Evolutionary conservation across 805 yeast genomes (phyloP).

Genomic region (Candida tammaniensis): DNA sequence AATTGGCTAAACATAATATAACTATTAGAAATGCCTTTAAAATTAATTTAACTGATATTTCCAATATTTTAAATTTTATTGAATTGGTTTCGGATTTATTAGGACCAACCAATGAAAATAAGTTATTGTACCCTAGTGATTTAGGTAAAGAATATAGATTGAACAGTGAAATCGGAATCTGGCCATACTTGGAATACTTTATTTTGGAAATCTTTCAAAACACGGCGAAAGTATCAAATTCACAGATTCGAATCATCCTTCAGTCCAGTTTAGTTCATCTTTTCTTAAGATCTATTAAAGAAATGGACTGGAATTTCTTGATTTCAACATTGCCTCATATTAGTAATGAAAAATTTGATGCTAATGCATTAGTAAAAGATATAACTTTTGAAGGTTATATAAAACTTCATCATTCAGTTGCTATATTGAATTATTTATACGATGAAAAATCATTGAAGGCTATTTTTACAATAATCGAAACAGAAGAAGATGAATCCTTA

Average conservation of each 20-base stretch:
- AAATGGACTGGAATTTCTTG: slow-evolving; percentile 44
- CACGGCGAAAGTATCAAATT: slow-evolving; percentile 35
- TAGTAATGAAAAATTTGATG: slow-evolving; percentile 1
- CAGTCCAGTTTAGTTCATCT: slow-evolving; percentile 55
- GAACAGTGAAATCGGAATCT: slow-evolving; percentile 53
- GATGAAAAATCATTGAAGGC: slow-evolving; percentile 54
- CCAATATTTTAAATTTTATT: slow-evolving; percentile 58
- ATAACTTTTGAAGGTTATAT: slow-evolving; percentile 33
- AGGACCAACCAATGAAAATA: slow-evolving; percentile 25
- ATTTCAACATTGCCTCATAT: slow-evolving; percentile 25
- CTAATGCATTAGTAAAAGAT: slow-evolving; percentile 9
- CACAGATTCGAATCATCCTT: slow-evolving; percentile 38
- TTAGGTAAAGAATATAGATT: slow-evolving; percentile 59
- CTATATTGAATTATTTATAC: slow-evolving; percentile 60
- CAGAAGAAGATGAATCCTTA: slow-evolving; percentile 52
- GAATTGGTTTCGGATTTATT: slow-evolving; percentile 48
- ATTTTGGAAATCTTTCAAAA: slow-evolving; percentile 63
- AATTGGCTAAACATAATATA: slow-evolving; percentile 8
- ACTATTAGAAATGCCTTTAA: slow-evolving; percentile 26
- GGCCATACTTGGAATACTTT: slow-evolving; percentile 78
- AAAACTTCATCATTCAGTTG: slow-evolving; percentile 68
- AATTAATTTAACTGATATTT: slow-evolving; percentile 46
- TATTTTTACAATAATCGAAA: slow-evolving; percentile 53
- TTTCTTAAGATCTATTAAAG: slow-evolving; percentile 37
- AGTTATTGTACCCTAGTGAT: slow-evolving; percentile 56